These are phyloP conservation scores for Hypoxylon sp. DNA, from an alignment of 2,329 filamentous ascomycete genomes.

Conservation along the genomic window DNA sequence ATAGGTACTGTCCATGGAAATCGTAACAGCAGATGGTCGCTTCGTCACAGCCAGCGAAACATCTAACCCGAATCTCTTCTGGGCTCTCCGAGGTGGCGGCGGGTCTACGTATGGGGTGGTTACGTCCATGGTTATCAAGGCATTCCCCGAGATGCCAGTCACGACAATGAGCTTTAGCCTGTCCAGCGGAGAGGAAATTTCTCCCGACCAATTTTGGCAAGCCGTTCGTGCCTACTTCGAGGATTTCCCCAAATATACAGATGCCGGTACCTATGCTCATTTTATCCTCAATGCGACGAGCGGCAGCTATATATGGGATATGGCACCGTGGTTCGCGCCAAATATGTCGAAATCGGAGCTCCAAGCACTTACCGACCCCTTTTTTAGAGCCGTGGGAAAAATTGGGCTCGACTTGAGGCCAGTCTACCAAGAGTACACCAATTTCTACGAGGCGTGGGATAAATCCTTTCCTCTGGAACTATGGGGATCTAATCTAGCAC, in stretches of 20 bases:
- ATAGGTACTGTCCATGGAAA: constrained; percentile 62
- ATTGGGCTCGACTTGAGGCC: constrained; percentile 56
- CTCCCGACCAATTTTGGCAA: constrained; percentile 54
- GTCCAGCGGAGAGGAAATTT: constrained; percentile 48
- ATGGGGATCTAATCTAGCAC: constrained; percentile 53
- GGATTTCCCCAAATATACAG: constrained; percentile 54
- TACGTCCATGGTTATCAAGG: constrained; percentile 58
- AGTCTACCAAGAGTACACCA: constrained; percentile 59
- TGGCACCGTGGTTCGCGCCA: constrained; percentile 55
- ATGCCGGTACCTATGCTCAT: constrained; percentile 56
- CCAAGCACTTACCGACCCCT: constrained; percentile 52
- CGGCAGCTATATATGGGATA: constrained; percentile 48
- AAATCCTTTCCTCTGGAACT: constrained; percentile 50
- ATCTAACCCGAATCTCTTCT: constrained; percentile 65
- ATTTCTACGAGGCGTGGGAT: constrained; percentile 55
- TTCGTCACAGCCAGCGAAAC: constrained; percentile 61
- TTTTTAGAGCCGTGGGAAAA: constrained; percentile 49
- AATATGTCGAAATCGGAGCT: constrained; percentile 49
- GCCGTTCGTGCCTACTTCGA: constrained; percentile 52
- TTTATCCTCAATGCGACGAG: constrained; percentile 48
- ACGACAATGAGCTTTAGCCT: constrained; percentile 52
- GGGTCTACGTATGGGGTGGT: constrained; percentile 63
- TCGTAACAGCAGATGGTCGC: constrained; percentile 64
- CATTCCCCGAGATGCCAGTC: constrained; percentile 54
- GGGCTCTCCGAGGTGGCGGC: constrained; percentile 66